A percentile compares a stretch with the other conserved stretches of the same genome.
phyloP scores from a whole-genome alignment of 441 rosid species.

The Euphorbia corollata region DNA sequence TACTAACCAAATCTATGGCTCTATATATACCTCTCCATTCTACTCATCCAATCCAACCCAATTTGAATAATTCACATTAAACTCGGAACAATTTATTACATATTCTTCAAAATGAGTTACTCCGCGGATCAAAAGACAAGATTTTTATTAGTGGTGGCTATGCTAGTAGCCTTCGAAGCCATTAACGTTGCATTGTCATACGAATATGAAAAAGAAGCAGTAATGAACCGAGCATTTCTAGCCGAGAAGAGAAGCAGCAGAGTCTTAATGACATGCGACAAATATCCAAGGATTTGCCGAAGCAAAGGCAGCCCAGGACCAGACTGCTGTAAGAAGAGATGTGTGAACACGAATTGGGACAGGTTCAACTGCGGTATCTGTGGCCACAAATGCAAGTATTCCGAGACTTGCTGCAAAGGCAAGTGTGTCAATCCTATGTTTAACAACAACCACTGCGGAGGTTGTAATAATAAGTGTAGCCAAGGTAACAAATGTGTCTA shows the following conservation, averaged over 20 bases:
- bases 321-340: constrained; percentile 52
- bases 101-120: constrained; percentile 26
- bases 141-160: constrained; percentile 22
- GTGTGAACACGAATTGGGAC: constrained; percentile 44
- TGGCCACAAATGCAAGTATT: constrained; percentile 48
- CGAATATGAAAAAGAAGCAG: constrained; percentile 10
- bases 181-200: constrained; percentile 16
- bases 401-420: constrained; percentile 55
- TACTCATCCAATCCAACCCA: not conserved
- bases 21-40: not conserved
- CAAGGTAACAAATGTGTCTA: constrained; percentile 42
- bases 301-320: constrained; percentile 51
- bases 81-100: not conserved
- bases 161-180: constrained; percentile 28
- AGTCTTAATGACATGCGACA: constrained; percentile 32
- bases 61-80: not conserved
- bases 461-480: constrained; percentile 48
- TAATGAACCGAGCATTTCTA: not conserved
- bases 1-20: constrained; percentile 11
- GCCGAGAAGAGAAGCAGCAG: not conserved
- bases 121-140: constrained; percentile 14
- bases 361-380: constrained; percentile 52
- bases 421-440: constrained; percentile 52
- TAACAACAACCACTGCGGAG: constrained; percentile 51
- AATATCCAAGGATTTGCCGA: constrained; percentile 46